phyloP scores from a whole-genome alignment of 305 asterid species.

The Andrographis paniculata region DNA sequence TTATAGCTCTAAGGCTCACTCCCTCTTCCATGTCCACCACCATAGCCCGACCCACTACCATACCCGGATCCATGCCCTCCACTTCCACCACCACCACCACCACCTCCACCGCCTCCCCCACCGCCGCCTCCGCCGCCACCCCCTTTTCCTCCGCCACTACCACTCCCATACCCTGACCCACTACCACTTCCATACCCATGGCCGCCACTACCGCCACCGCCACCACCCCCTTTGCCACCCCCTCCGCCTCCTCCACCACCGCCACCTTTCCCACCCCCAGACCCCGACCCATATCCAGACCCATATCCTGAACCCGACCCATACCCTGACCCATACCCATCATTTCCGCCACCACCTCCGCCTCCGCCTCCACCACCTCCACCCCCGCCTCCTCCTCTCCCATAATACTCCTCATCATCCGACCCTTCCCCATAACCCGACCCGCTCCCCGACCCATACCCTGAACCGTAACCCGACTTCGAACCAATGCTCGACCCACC shows the following conservation, averaged over 20 bases:
- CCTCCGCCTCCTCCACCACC: constrained; percentile 14
- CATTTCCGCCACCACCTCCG: constrained; percentile 17
- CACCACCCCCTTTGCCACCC: constrained; percentile 17
- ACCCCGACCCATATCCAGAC: constrained; percentile 15
- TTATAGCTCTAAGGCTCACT: too few relatives aligned
- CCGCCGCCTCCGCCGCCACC: constrained; percentile 8
- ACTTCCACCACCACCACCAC: constrained; percentile 4
- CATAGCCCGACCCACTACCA: not conserved
- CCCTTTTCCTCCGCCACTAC: constrained; percentile 18
- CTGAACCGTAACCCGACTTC: not conserved
- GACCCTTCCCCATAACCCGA: not conserved
- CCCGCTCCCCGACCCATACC: not conserved
- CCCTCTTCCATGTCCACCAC: constrained; percentile 3
- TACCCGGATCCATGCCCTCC: too few relatives aligned
- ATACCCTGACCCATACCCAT: constrained; percentile 20
- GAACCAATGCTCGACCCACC: not conserved
- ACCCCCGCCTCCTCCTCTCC: constrained; percentile 2
- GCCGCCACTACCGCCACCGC: constrained; percentile 5
- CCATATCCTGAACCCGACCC: constrained; percentile 21
- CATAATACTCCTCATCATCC: not conserved
- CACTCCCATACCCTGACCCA: constrained; percentile 20
- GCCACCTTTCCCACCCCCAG: constrained; percentile 15
- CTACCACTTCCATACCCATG: not conserved
- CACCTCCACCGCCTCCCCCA: constrained; percentile 1
- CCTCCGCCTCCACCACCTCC: constrained; percentile 15